Conservation (phyloP, 1,139 yeast species). For the Neolecta irregularis region DNA sequence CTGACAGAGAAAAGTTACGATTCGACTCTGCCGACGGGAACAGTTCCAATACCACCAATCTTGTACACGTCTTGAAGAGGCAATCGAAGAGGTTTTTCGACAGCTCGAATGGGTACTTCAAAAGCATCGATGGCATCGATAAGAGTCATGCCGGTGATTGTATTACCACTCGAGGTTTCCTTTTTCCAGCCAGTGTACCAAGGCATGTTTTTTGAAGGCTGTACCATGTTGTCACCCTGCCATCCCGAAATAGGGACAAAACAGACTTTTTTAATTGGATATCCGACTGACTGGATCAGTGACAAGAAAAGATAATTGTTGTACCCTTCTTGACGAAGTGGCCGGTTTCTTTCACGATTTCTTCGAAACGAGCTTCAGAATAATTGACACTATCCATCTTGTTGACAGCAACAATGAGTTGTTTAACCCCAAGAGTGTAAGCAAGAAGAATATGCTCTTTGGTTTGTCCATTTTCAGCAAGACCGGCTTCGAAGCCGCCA, state of each 20-base stretch:
- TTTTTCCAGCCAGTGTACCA: constrained; percentile 88
- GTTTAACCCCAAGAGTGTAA: constrained; percentile 80
- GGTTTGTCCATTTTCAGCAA: constrained; percentile 85
- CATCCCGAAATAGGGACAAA: constrained; percentile 88
- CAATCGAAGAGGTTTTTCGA: constrained; percentile 81
- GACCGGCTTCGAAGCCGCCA: constrained; percentile 94
- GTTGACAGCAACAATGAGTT: constrained; percentile 81
- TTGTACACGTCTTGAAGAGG: constrained; percentile 86
- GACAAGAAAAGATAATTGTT: too few species aligned
- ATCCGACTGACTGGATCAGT: too few species aligned
- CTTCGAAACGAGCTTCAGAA: constrained; percentile 68
- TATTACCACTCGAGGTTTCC: constrained; percentile 69
- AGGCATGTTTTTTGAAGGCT: constrained; percentile 64
- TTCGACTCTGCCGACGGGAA: constrained; percentile 90
- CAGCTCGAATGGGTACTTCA: constrained; percentile 74
- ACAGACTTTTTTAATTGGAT: constrained; percentile 82
- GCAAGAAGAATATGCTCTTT: constrained; percentile 87
- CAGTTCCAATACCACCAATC: constrained; percentile 89
- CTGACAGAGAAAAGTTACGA: too few species aligned
- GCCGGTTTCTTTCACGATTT: constrained; percentile 68
- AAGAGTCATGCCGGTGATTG: constrained; percentile 71
- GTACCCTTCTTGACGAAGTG: constrained; percentile 86
- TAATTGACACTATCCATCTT: constrained; percentile 87
- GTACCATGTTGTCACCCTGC: constrained; percentile 92
- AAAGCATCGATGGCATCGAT: constrained; percentile 78